Percentiles rank a stretch among this genome's conserved stretches.
These are phyloP conservation scores for Kluyveromyces aestuarii DNA, from an alignment of 805 yeast genomes.

Conservation along the genomic window DNA sequence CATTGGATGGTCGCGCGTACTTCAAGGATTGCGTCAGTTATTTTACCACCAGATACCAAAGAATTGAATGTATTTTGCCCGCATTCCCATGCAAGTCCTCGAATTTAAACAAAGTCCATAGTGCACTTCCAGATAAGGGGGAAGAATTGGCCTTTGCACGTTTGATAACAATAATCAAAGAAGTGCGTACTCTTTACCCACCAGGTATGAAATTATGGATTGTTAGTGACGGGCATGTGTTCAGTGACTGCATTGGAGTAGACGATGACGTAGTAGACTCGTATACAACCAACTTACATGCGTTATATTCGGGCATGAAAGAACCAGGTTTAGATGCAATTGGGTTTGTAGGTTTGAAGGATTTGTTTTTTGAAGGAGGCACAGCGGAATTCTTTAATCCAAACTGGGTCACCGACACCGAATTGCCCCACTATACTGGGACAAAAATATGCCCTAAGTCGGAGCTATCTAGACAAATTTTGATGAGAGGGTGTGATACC, in stretches of 20 bases:
- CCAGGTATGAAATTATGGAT: constrained; percentile 50
- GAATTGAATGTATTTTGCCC: constrained; percentile 49
- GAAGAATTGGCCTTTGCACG: constrained; percentile 36
- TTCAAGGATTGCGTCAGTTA: constrained; percentile 37
- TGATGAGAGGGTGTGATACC: constrained; percentile 39
- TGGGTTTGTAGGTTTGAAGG: constrained; percentile 36
- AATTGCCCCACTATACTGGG: constrained; percentile 31
- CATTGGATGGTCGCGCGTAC: constrained; percentile 33
- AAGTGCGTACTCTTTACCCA: constrained; percentile 34
- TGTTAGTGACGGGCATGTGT: constrained; percentile 59
- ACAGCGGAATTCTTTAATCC: constrained; percentile 20
- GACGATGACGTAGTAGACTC: constrained; percentile 44
- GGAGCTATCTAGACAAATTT: constrained; percentile 32
- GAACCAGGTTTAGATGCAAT: constrained; percentile 27
- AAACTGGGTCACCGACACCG: constrained; percentile 23
- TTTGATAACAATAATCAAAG: constrained; percentile 27
- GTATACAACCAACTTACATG: constrained; percentile 37
- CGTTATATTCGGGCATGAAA: constrained; percentile 32
- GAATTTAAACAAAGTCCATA: constrained; percentile 43
- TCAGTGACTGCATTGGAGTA: constrained; percentile 55
- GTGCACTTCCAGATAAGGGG: constrained; percentile 46
- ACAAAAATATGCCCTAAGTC: constrained; percentile 31
- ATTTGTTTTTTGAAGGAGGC: constrained; percentile 29
- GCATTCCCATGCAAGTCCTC: constrained; percentile 61
- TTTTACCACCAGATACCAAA: constrained; percentile 39